Percentiles rank a stretch among this genome's conserved stretches.
Conservation (phyloP, 1,284 basidiomycete species). For the Cryptococcus amylolentus region DNA sequence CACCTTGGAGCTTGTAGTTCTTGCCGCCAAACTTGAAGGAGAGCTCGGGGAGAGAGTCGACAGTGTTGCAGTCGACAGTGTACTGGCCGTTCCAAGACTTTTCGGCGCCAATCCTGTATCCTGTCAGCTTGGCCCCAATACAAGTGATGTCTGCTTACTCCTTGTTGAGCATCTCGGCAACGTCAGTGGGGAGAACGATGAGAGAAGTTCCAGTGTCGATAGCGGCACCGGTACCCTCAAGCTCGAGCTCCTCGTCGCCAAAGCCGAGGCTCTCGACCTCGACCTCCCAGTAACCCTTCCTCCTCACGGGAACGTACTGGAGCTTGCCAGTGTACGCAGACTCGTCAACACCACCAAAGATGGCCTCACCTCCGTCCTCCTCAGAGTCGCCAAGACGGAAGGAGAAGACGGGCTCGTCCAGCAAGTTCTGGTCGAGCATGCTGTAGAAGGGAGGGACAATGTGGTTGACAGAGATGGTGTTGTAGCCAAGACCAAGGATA, state of each 20-base stretch:
- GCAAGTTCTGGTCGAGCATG: constrained; percentile 79
- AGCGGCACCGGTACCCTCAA: constrained; percentile 88
- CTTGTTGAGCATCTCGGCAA: constrained; percentile 97
- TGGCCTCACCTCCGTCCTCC: constrained; percentile 83
- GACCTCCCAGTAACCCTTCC: constrained; percentile 99
- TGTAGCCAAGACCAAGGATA: constrained; percentile 90
- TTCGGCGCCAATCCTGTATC: constrained; percentile 70
- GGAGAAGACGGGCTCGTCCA: constrained; percentile 85
- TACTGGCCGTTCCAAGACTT: constrained; percentile 95
- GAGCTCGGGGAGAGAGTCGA: constrained; percentile 79
- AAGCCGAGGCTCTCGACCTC: constrained; percentile 82
- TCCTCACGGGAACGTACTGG: constrained; percentile 83
- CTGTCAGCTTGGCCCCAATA: constrained; percentile 13
- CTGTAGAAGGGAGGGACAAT: constrained; percentile 94
- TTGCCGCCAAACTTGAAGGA: constrained; percentile 79
- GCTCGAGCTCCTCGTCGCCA: constrained; percentile 76
- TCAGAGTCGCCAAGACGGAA: constrained; percentile 91
- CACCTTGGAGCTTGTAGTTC: constrained; percentile 72
- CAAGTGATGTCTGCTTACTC: constrained; percentile 54
- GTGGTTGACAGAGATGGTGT: constrained; percentile 89
- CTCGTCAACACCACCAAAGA: constrained; percentile 88
- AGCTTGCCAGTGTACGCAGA: constrained; percentile 78
- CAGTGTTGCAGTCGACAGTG: constrained; percentile 81
- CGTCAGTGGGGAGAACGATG: constrained; percentile 72
- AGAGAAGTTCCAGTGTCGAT: constrained; percentile 79